A percentile compares a stretch with the other conserved stretches of the same genome.
These are phyloP conservation scores for Aspergillus cejpii DNA, from an alignment of 2,329 filamentous ascomycete species.

Conservation along the genomic window DNA sequence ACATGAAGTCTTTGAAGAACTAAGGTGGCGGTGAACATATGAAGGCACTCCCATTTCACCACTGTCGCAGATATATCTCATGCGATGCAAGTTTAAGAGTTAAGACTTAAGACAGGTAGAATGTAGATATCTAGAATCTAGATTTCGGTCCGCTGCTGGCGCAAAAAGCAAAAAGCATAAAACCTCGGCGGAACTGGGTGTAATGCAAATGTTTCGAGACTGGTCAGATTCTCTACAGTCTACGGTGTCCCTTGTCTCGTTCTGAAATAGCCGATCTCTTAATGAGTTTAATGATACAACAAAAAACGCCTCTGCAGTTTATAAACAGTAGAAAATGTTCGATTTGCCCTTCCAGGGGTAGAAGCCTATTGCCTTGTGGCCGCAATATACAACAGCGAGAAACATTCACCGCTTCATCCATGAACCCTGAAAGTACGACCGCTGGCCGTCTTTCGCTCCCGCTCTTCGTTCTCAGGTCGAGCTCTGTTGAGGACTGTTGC, in stretches of 20 bases:
- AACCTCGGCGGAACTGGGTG: neutral
- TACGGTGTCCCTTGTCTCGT: neutral
- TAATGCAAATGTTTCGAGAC: neutral
- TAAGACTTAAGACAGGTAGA: too few relatives aligned
- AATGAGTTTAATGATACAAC: neutral
- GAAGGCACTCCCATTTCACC: too few relatives aligned
- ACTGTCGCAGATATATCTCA: too few relatives aligned
- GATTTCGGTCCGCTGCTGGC: too few relatives aligned
- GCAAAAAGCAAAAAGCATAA: neutral
- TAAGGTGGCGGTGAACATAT: too few relatives aligned
- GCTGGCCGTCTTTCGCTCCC: conserved; percentile 96
- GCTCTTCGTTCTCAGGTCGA: conserved; percentile 90
- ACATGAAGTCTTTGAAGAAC: too few relatives aligned
- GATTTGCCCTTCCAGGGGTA: conserved; percentile 7
- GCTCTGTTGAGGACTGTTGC: conserved; percentile 82
- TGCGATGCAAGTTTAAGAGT: too few relatives aligned
- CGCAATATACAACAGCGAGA: conserved; percentile 21
- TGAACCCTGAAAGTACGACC: conserved; percentile 80
- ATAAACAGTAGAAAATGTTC: conserved; percentile 10
- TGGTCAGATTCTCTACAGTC: neutral
- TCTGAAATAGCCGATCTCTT: neutral
- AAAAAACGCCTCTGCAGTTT: conserved; percentile 3
- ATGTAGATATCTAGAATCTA: neutral
- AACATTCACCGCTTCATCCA: conserved; percentile 28
- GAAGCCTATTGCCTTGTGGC: conserved; percentile 10